phyloP scores from a whole-genome alignment of 225 moss, liverwort and hornwort species.

The Anthoceros angustus region DNA sequence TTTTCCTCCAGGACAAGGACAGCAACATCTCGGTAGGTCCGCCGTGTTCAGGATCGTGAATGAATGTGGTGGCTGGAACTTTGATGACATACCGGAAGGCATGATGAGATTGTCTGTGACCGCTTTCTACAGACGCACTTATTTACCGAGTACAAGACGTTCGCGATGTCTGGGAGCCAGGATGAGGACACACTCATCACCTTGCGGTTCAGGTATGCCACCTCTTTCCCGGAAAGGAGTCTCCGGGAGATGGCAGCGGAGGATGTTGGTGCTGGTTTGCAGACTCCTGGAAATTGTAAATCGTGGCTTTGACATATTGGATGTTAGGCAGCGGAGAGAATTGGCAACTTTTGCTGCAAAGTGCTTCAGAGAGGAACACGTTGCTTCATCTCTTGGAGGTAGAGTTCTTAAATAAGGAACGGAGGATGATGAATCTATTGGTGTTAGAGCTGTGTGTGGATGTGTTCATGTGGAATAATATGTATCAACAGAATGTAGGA shows the following conservation, averaged over 20 bases:
- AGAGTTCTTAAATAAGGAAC: slow-evolving; percentile 9
- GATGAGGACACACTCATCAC: slow-evolving; percentile 20
- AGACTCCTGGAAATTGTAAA: background rate
- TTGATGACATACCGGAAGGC: background rate
- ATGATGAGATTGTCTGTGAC: background rate
- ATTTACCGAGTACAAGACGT: slow-evolving; percentile 19
- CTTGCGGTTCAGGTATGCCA: slow-evolving; percentile 19
- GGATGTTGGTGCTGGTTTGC: background rate
- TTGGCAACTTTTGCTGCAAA: slow-evolving; percentile 27
- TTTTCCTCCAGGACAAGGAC: slow-evolving; percentile 26
- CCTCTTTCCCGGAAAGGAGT: background rate
- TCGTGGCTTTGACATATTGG: background rate
- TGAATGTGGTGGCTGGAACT: background rate
- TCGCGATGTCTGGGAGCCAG: slow-evolving; percentile 16
- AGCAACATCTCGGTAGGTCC: slow-evolving; percentile 16
- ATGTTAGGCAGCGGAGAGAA: slow-evolving; percentile 18
- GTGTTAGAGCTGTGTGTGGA: too few relatives aligned
- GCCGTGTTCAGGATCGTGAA: background rate
- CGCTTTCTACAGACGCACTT: slow-evolving; percentile 14
- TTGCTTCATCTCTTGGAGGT: slow-evolving; percentile 23
- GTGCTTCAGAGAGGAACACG: slow-evolving; percentile 17
- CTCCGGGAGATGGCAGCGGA: background rate
- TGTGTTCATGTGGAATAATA: background rate
- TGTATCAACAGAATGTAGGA: background rate
- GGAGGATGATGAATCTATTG: too few relatives aligned